Percentiles rank a stretch among this genome's conserved stretches.
phyloP scores from a whole-genome alignment of 164 flowering plant genomes.

The Chimonanthus praecox region DNA sequence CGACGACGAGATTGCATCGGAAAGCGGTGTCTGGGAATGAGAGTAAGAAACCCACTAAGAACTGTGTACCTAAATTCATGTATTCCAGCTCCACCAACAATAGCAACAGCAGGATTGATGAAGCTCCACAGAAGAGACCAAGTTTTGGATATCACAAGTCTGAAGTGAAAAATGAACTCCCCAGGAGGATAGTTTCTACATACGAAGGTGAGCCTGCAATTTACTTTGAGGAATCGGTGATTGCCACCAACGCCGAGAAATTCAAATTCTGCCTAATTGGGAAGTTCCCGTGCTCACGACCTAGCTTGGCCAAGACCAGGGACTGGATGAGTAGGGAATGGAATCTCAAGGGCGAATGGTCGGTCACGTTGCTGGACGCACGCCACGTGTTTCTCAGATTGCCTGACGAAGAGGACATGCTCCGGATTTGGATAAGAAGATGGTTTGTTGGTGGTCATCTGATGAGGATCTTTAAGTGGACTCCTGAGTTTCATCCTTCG shows the following conservation, averaged over 20 bases:
- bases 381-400: neutral
- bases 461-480: neutral
- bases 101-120: too few relatives aligned
- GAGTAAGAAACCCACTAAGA: too few relatives aligned
- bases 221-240: neutral
- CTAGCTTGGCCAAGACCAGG: neutral
- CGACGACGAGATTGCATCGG: too few relatives aligned
- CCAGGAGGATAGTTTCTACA: neutral
- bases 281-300: neutral
- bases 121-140: too few relatives aligned
- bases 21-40: too few relatives aligned
- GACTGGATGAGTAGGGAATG: neutral
- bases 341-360: neutral
- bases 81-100: too few relatives aligned
- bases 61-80: too few relatives aligned
- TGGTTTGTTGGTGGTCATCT: neutral
- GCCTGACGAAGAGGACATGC: neutral
- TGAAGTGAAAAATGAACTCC: neutral
- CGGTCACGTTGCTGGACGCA: neutral
- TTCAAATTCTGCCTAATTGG: neutral
- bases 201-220: neutral
- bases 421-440: neutral
- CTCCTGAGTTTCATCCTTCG: neutral
- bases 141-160: too few relatives aligned
- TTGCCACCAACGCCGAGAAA: neutral